phyloP scores from a whole-genome alignment of 192 early-diverging fungal genomes.

The Spinellus fusiger region DNA sequence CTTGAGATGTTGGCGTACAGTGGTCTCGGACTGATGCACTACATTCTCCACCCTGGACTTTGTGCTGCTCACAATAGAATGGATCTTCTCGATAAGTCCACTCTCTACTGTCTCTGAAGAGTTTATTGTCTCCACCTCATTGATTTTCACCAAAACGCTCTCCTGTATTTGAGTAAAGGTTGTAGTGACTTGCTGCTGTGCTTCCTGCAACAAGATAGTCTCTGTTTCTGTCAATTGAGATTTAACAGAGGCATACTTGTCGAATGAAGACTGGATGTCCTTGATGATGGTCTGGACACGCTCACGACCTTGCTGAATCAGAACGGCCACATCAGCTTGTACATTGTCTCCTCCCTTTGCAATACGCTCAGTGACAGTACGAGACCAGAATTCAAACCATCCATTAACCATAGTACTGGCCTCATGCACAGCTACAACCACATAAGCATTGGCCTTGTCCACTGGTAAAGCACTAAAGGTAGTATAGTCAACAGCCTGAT shows the following conservation, averaged over 20 bases:
- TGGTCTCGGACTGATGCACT: constrained; percentile 2
- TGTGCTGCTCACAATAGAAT: neutral
- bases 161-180: neutral
- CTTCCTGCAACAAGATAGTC: neutral
- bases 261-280: neutral
- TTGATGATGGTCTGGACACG: neutral
- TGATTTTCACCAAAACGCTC: constrained; percentile 7
- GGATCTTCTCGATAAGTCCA: neutral
- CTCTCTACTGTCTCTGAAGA: neutral
- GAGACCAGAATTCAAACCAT: neutral
- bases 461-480: neutral
- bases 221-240: neutral
- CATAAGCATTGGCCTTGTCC: neutral
- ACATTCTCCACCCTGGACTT: neutral
- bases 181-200: neutral
- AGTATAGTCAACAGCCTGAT: neutral
- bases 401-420: neutral
- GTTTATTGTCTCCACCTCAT: constrained; percentile 2
- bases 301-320: constrained; percentile 2
- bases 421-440: neutral
- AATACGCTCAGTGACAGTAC: neutral
- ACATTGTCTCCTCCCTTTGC: constrained; percentile 13
- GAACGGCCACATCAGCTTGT: neutral
- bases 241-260: neutral
- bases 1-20: constrained; percentile 8